Percentiles rank a stretch among this genome's conserved stretches.
phyloP scores from a whole-genome alignment of 139 green algal species.

The Chlorella sp. region DNA sequence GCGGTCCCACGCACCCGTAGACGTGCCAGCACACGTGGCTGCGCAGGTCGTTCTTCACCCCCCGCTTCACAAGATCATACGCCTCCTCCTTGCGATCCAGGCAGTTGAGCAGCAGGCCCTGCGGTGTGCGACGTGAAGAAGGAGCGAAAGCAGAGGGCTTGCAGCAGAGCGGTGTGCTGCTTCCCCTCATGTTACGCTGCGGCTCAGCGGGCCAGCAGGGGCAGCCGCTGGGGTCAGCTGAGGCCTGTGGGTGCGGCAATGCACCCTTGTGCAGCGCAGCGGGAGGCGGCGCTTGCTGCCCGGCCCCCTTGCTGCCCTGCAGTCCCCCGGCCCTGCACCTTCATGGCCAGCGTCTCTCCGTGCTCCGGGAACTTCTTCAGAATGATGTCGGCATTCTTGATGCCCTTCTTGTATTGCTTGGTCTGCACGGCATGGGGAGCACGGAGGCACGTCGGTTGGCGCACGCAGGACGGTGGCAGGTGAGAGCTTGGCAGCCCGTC shows the following conservation, averaged over 20 bases:
- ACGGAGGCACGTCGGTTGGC: neutral
- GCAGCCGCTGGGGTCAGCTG: neutral
- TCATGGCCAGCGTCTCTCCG: conserved; percentile 98
- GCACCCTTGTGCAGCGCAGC: neutral
- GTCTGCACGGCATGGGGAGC: conserved; percentile 34
- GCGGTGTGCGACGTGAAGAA: neutral
- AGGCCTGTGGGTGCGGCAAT: neutral
- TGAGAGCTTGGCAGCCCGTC: neutral
- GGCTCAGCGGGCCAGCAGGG: neutral
- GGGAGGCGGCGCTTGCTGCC: neutral
- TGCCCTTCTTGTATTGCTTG: conserved; percentile 98
- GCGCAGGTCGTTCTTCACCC: conserved; percentile 88
- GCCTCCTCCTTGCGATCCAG: conserved; percentile 91
- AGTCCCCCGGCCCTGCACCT: conserved; percentile 47
- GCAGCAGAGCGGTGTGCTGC: too few relatives aligned
- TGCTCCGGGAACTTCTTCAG: conserved; percentile 97
- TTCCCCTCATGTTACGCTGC: too few relatives aligned
- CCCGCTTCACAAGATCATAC: conserved; percentile 92
- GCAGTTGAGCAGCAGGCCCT: conserved; percentile 88
- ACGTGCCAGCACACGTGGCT: conserved; percentile 99
- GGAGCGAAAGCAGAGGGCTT: neutral
- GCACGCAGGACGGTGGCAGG: neutral
- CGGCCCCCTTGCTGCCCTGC: too few relatives aligned
- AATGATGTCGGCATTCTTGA: conserved; percentile 95
- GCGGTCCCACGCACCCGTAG: conserved; percentile 83